A percentile compares a stretch with the other conserved stretches of the same genome.
phyloP scores from a whole-genome alignment of 257 asterid species.

The Salvia rosmarinus region DNA sequence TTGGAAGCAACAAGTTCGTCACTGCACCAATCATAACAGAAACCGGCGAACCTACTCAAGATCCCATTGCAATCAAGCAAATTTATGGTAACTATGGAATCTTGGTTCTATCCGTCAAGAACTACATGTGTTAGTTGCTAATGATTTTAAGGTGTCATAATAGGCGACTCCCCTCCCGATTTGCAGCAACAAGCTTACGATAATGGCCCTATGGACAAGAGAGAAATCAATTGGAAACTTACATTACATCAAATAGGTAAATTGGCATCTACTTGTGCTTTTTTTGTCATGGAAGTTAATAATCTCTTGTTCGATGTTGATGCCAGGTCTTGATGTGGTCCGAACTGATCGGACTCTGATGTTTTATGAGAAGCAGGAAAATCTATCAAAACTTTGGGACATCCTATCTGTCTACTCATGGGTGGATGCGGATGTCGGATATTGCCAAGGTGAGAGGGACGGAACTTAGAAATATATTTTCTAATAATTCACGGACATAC shows the following conservation, averaged over 20 bases:
- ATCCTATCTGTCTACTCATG: slow-evolving; percentile 84
- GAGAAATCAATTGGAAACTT: slow-evolving; percentile 85
- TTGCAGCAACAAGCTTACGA: background rate
- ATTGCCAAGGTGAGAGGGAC: slow-evolving; percentile 82
- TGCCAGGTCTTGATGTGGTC: slow-evolving; percentile 83
- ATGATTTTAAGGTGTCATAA: slow-evolving; percentile 19
- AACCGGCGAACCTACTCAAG: slow-evolving; percentile 74
- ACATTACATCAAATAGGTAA: slow-evolving; percentile 96
- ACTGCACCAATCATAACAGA: slow-evolving; percentile 90
- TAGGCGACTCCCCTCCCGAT: slow-evolving; percentile 31
- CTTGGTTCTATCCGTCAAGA: background rate
- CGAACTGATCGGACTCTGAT: slow-evolving; percentile 87
- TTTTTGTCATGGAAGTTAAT: too few relatives aligned
- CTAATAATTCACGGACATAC: too few relatives aligned
- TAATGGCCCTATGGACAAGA: slow-evolving; percentile 53
- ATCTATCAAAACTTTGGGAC: slow-evolving; percentile 88
- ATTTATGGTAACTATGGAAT: slow-evolving; percentile 39
- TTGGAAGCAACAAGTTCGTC: slow-evolving; percentile 82
- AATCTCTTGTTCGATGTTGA: slow-evolving; percentile 19
- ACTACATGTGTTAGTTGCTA: slow-evolving; percentile 18
- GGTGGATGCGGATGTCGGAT: slow-evolving; percentile 88
- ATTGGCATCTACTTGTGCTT: too few relatives aligned
- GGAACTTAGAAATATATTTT: too few relatives aligned
- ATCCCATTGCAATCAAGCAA: slow-evolving; percentile 87
- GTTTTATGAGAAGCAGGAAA: slow-evolving; percentile 78